Base-by-base conservation (phyloP, 306 rosid species). In the Lathyrus tuberosus region DNA sequence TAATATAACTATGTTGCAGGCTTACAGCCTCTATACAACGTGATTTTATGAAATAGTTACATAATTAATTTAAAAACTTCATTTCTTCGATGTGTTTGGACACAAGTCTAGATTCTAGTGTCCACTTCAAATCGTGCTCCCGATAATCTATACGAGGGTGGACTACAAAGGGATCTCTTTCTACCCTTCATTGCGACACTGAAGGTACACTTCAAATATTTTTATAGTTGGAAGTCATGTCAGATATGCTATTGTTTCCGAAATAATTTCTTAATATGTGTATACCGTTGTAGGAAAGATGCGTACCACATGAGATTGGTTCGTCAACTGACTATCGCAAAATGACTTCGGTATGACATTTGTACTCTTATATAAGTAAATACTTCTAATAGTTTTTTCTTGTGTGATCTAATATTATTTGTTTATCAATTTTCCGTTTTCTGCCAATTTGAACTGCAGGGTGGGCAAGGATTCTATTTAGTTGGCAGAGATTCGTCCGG, bases 61-160 rank as follows among this genome's bases (percentile, higher is more conserved):
- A 75, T 70, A 62, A 66, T 42, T 71, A 75, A 33, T 65, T 67
- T 78, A 15, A 54, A 56, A 37, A 20, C 40, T 41, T 3, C 38
- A 20, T 77, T 43, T 65, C 72, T 73, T 37, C 76, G 46, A 30
- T 84, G 64, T 76, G 80, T 64, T 78, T 51, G 69, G 75, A 70
- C 75, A 74, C 76, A 80, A 86, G 71, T 81, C 31, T 69, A 94
- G 98, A 90, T 94, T 83, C 90, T 94, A 42, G 96, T 94, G 8
- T 62, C 97, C 73, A 94, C 98, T 62, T 94, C 98, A 56, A 94
- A 94, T 77, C 98, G 98, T 74, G 96, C 95, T 53, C 98, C 98
- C 18, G 96, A 90, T 78, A 87, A 80, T 42, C 85, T 94, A 5
- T 94, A 94, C 9, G 98, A 94, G 79, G 96, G 98, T 58, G 98